These are phyloP conservation scores for Tardiomyces digboiensis DNA, from an alignment of 1,139 yeast genomes.

Conservation along the genomic window DNA sequence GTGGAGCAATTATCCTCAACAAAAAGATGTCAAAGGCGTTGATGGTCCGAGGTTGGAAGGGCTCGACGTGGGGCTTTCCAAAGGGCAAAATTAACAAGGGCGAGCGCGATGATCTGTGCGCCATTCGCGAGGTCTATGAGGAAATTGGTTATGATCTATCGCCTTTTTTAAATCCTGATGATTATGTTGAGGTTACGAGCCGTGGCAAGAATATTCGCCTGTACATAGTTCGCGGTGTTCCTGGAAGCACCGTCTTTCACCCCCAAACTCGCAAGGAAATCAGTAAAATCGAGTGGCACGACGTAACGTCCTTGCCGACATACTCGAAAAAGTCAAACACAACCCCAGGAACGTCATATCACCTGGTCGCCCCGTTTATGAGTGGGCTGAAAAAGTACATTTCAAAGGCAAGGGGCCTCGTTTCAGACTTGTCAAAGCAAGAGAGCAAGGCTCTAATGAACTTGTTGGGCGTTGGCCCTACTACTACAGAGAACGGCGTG, in stretches of 20 bases:
- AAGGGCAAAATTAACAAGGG: conserved; percentile 94
- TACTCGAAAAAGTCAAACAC: conserved; percentile 15
- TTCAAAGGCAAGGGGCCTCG: conserved; percentile 22
- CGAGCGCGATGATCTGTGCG: conserved; percentile 86
- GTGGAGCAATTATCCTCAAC: conserved; percentile 91
- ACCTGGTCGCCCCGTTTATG: conserved; percentile 32
- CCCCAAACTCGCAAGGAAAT: conserved; percentile 89
- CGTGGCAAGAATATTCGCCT: conserved; percentile 82
- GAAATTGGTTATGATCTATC: conserved; percentile 91
- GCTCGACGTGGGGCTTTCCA: conserved; percentile 91
- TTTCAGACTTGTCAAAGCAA: conserved; percentile 19
- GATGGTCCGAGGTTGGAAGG: conserved; percentile 79
- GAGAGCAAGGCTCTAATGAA: conserved; percentile 26
- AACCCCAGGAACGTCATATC: conserved; percentile 14
- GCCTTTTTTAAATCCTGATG: conserved; percentile 55
- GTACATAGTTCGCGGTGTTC: conserved; percentile 67
- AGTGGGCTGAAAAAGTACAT: conserved; percentile 23
- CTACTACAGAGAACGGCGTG: conserved; percentile 5
- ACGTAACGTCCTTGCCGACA: conserved; percentile 38
- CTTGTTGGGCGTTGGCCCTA: conserved; percentile 23
- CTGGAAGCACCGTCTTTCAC: conserved; percentile 61
- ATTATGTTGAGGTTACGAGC: conserved; percentile 72
- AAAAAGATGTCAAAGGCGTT: conserved; percentile 59
- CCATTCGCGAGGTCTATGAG: conserved; percentile 87
- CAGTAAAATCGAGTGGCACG: conserved; percentile 50